Evolutionary conservation across 164 flowering plant species (phyloP), one percentile per base, ranked within the genome.

Genomic region (Chloranthus sessilifolius): DNA sequence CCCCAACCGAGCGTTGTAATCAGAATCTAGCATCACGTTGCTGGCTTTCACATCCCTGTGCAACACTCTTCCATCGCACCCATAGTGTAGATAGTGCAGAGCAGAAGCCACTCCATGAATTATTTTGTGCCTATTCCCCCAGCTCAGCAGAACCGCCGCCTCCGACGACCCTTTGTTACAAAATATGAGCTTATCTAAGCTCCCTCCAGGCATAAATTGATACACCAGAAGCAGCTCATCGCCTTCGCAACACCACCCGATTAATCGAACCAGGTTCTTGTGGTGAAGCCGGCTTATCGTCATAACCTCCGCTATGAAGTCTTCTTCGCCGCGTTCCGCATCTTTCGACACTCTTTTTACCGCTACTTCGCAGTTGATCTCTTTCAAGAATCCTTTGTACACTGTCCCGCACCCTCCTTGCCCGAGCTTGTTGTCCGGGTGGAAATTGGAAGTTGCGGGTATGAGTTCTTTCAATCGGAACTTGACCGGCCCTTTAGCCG

Each of bases 341-440:
- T 67, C 58, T 47, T 69, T 65, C 0, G 70, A 64, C 10, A 75
- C 47, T 15, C 75, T 52, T 44, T 81, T 81, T 16, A 81, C 76
- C 0, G 88, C 92, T 2, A 79, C 70, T 39, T 68, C 79, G 34
- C 29, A 17, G 28, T 50, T 60, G n/a, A 56, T 33, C 20, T 43
- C 45, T 16, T 40, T 39, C 62, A 74, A 45, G 17, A 46, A 10
- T n/a, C 85, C 92, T 43, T 59, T 75, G 52, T 73, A 79, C 8
- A 83, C 92, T 3, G 61, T 64, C 21, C 88, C 91, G 31, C 68
- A 83, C 3, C 81, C 92, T 1, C 88, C 88, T 61, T 58, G 59
- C 23, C 88, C 91, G 1, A 83, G 70, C 71, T 68, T 69, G 63
- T 74, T 69, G 35, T 53, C 59, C 12, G 50, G 44, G 31, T 53